Percentiles rank a stretch among this genome's conserved stretches.
phyloP scores from a whole-genome alignment of 768 basidiomycete genomes.

The Gelatoporia subvermispora region DNA sequence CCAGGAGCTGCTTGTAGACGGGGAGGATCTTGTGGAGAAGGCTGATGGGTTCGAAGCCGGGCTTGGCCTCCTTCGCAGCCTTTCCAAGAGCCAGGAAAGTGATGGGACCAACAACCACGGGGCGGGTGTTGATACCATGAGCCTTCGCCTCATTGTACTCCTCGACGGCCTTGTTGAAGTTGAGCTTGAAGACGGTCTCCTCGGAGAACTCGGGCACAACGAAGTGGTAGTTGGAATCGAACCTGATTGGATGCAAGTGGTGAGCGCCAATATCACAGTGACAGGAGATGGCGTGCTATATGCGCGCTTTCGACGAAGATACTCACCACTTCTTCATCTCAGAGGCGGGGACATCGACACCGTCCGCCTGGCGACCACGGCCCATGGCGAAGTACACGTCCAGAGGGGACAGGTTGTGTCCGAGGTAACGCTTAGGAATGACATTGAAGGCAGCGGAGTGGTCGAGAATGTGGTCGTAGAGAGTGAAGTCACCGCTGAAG shows the following conservation, averaged over 20 bases:
- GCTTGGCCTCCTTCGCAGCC: conserved; percentile 74
- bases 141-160: conserved; percentile 95
- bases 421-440: conserved; percentile 90
- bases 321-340: conserved; percentile 99
- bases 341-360: conserved; percentile 93
- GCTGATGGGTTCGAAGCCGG: conserved; percentile 86
- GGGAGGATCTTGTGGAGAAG: conserved; percentile 87
- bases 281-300: neutral
- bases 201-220: conserved; percentile 96
- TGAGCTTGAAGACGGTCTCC: conserved; percentile 87
- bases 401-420: conserved; percentile 79
- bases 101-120: conserved; percentile 92
- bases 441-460: conserved; percentile 95
- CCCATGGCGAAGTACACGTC: conserved; percentile 99
- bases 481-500: conserved; percentile 90
- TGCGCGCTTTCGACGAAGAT: neutral
- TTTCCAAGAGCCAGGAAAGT: conserved; percentile 95
- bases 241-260: conserved; percentile 45
- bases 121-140: conserved; percentile 85
- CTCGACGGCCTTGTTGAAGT: conserved; percentile 91
- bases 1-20: conserved; percentile 85
- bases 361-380: conserved; percentile 91
- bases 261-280: neutral
- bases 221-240: conserved; percentile 98
- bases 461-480: conserved; percentile 98